Evolutionary conservation across 1,284 basidiomycete species (phyloP), one percentile per base, ranked within the genome.

Genomic region (Gomphus bonarii): DNA sequence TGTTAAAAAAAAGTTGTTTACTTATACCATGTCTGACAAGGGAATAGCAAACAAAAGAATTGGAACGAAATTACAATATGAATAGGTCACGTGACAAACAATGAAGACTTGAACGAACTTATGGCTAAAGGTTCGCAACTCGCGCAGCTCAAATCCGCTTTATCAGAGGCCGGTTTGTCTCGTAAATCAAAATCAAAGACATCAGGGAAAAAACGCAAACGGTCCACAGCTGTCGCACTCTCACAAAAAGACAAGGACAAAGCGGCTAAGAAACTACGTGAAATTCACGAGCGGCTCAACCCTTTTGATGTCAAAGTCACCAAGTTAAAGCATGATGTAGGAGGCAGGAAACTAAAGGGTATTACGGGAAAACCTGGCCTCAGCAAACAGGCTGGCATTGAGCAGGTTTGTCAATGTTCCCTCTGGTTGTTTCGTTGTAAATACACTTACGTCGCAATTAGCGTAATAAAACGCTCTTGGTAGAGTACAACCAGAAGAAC

Each of bases 221-320:
- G 80, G 64, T 68, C 76, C 11, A 68, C 66, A 3, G 59, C 67
- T n/a, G 70, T 75, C 56, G 67, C 67, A 8, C 73, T 79, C 1
- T 72, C 75, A 50, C 86, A 88, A 66, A 83, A 82, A 62, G 90
- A 92, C 69, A 84, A 87, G 67, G 82, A 83, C 59, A 88, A 87
- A 71, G 82, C 80, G 64, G 79, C 84, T 0, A 80, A 84, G n/a
- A 90, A 84, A 67, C 79, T 97, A 50, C 81, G 83, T 60, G 85
- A 88, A 67, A 95, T 99, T 61, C 84, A 91, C 61, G 76, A 82
- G 61, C 82, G 80, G 62, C 77, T 98, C 65, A 98, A 98, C 73
- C 90, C 91, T 30, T 99, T 99, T 71, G 95, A 99, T 68, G 79
- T 85, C 64, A 88, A 91, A 64, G 87, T 93, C 65, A 94, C 89